A percentile compares a stretch with the other conserved stretches of the same genome.
Conservation (phyloP, 1,139 yeast species). For the Lodderomyces margitis region DNA sequence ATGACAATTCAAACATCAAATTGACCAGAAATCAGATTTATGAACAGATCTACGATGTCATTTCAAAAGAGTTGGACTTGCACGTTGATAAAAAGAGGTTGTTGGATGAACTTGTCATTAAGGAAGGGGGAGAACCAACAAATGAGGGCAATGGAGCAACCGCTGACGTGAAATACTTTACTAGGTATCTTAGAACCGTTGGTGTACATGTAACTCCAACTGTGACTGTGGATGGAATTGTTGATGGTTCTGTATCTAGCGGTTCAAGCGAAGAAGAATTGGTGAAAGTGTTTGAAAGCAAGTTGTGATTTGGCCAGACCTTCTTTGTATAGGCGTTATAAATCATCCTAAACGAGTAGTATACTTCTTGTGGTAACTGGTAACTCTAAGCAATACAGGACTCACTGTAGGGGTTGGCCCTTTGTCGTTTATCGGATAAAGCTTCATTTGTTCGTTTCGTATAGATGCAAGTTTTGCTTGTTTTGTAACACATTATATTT, state of each 20-base stretch:
- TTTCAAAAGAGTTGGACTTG: conserved; percentile 34
- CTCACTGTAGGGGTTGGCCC: too few relatives aligned
- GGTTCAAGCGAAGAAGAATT: conserved; percentile 36
- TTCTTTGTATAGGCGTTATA: background rate
- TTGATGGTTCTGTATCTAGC: conserved; percentile 36
- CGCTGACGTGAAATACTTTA: conserved; percentile 68
- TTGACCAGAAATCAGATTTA: conserved; percentile 59
- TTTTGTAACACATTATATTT: background rate
- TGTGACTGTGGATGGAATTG: conserved; percentile 67
- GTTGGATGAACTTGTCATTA: conserved; percentile 31
- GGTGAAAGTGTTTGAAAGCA: conserved; percentile 26
- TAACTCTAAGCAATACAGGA: too few relatives aligned
- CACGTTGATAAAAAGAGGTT: conserved; percentile 39
- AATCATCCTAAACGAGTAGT: too few relatives aligned
- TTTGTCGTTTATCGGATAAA: background rate
- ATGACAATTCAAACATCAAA: conserved; percentile 58
- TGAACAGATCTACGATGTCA: conserved; percentile 52
- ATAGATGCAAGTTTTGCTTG: background rate
- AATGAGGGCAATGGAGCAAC: conserved; percentile 63
- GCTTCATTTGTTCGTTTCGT: background rate
- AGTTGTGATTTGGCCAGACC: conserved; percentile 6
- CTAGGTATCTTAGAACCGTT: conserved; percentile 69
- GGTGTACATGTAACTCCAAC: conserved; percentile 90
- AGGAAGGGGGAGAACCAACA: conserved; percentile 24
- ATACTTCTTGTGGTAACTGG: too few relatives aligned